Conservation (phyloP, 2,329 filamentous ascomycete species). For the Colletotrichum lini region DNA sequence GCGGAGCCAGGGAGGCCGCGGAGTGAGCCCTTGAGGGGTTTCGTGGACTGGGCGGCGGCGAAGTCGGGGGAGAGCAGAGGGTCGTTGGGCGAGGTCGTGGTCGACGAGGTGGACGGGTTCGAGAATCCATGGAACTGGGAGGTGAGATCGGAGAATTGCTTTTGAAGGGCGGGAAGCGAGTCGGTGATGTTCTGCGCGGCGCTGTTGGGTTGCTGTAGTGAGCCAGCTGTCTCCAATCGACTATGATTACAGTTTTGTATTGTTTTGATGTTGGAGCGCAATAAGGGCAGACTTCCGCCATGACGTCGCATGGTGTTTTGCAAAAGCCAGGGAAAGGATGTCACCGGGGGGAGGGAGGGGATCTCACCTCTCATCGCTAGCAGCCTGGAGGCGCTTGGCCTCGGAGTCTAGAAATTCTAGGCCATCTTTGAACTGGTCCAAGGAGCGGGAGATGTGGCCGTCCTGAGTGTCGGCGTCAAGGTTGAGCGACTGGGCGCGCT, state of each 20-base stretch:
- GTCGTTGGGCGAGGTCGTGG: constrained; percentile 75
- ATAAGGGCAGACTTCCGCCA: constrained; percentile 13
- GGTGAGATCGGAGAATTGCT: constrained; percentile 82
- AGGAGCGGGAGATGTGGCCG: constrained; percentile 87
- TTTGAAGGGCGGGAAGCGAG: constrained; percentile 77
- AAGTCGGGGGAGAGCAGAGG: constrained; percentile 75
- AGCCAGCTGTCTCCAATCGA: neutral
- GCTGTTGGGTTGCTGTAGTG: constrained; percentile 49
- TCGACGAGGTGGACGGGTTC: constrained; percentile 63
- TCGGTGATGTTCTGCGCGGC: constrained; percentile 68
- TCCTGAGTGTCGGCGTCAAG: constrained; percentile 87
- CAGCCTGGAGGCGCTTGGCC: constrained; percentile 73
- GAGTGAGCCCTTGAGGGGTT: constrained; percentile 45
- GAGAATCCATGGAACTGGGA: constrained; percentile 83
- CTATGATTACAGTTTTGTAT: neutral
- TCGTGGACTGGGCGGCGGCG: constrained; percentile 69
- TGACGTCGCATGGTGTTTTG: constrained; percentile 25
- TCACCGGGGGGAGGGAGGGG: constrained; percentile 27
- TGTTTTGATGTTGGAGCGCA: constrained; percentile 44
- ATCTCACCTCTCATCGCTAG: constrained; percentile 73
- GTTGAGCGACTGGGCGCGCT: constrained; percentile 86
- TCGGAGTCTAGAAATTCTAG: constrained; percentile 79
- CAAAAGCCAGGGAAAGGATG: neutral
- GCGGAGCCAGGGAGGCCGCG: constrained; percentile 52
- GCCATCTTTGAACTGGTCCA: constrained; percentile 88